These are phyloP conservation scores for Lyophyllum atratum DNA, from an alignment of 768 basidiomycete species.

Conservation along the genomic window DNA sequence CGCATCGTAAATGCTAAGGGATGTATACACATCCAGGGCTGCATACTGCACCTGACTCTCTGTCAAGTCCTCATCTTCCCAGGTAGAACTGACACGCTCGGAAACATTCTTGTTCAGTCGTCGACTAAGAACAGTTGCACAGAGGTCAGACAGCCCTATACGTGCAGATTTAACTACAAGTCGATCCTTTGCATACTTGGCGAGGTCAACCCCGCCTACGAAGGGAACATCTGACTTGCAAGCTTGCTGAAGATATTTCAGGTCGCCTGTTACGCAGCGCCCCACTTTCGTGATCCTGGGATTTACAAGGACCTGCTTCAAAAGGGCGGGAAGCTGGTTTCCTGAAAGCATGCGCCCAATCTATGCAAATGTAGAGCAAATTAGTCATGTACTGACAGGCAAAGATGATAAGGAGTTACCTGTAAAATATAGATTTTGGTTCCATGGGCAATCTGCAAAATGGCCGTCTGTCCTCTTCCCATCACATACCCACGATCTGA, in stretches of 20 bases:
- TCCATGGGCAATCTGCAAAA: constrained; percentile 22
- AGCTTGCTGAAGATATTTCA: constrained; percentile 1
- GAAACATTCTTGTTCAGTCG: constrained; percentile 23
- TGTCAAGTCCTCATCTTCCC: constrained; percentile 15
- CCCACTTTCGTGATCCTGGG: constrained; percentile 13
- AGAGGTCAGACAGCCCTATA: constrained; percentile 30
- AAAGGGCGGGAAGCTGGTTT: neutral
- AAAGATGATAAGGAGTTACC: neutral
- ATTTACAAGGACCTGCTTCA: constrained; percentile 11
- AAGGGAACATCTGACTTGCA: constrained; percentile 16
- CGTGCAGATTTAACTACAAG: constrained; percentile 16
- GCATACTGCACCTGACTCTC: constrained; percentile 21
- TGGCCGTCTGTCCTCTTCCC: constrained; percentile 19
- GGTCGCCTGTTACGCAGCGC: neutral
- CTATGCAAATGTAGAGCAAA: neutral
- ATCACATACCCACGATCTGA: constrained; percentile 11
- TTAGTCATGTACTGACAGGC: neutral
- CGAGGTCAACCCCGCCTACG: constrained; percentile 28
- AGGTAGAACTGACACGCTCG: constrained; percentile 19
- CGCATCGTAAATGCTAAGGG: constrained; percentile 10
- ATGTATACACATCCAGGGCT: constrained; percentile 20
- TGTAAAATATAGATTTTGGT: constrained; percentile 20
- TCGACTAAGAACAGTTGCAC: constrained; percentile 23
- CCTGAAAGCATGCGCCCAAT: neutral
- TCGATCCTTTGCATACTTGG: constrained; percentile 26